Evolutionary conservation across 192 early-diverging fungal genomes (phyloP).

Genomic region (Coemansia sp.): DNA sequence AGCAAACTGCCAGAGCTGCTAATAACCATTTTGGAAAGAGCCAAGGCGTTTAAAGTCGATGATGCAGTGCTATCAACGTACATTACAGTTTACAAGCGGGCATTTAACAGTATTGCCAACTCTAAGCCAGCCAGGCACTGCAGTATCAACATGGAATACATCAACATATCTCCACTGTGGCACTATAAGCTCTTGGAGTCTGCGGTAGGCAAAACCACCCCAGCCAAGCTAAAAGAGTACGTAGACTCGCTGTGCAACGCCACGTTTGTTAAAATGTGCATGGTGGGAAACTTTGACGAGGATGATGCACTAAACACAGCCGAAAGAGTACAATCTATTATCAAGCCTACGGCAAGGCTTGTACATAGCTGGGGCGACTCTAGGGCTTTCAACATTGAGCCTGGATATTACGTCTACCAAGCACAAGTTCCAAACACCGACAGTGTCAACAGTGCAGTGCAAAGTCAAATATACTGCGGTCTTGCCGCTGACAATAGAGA

Average conservation of each 20-base stretch:
- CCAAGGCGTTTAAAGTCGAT: not conserved
- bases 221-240: not conserved
- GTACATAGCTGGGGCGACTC: constrained; percentile 87
- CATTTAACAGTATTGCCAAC: not conserved
- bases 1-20: not conserved
- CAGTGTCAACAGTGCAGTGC: not conserved
- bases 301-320: constrained; percentile 1
- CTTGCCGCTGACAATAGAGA: not conserved
- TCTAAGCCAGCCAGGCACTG: not conserved
- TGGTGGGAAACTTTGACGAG: not conserved
- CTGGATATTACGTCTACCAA: constrained; percentile 48
- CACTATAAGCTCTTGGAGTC: not conserved
- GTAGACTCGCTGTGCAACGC: constrained; percentile 28
- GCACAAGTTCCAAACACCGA: not conserved
- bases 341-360: constrained; percentile 3
- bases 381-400: constrained; percentile 79
- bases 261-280: not conserved
- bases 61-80: not conserved
- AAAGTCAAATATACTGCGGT: not conserved
- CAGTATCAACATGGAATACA: not conserved
- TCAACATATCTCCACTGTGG: not conserved
- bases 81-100: not conserved
- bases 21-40: not conserved
- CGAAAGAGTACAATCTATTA: constrained; percentile 3
- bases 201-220: not conserved